A percentile compares a stretch with the other conserved stretches of the same genome.
phyloP scores from a whole-genome alignment of 257 asterid genomes.

The Penstemon davidsonii region DNA sequence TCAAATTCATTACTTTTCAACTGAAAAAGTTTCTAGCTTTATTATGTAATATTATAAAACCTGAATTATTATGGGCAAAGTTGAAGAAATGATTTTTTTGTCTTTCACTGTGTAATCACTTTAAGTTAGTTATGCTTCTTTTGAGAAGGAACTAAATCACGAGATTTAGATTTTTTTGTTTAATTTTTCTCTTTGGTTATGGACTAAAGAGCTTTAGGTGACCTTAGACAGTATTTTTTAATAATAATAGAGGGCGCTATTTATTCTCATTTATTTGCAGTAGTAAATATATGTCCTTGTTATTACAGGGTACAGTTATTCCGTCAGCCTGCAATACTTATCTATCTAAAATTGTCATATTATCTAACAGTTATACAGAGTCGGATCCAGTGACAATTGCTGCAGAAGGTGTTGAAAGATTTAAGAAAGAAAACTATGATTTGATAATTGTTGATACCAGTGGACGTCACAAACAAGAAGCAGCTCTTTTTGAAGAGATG shows the following conservation, averaged over 20 bases:
- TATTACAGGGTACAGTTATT: no score
- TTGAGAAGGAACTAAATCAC: constrained; percentile 13
- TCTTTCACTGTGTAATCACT: constrained; percentile 5
- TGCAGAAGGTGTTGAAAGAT: constrained; percentile 91
- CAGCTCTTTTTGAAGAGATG: constrained; percentile 96
- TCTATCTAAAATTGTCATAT: neutral
- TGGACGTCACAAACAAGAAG: constrained; percentile 99
- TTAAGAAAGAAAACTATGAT: constrained; percentile 87
- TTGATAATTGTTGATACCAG: constrained; percentile 95
- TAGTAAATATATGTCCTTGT: no score
- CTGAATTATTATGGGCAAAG: neutral
- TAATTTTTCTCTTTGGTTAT: neutral
- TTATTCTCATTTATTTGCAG: neutral
- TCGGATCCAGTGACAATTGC: constrained; percentile 99
- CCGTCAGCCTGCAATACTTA: no score
- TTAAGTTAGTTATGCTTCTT: neutral
- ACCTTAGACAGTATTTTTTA: neutral
- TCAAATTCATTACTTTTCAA: no score
- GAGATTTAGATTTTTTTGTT: neutral
- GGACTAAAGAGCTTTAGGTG: neutral
- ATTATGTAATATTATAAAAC: neutral
- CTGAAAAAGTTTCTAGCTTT: no score
- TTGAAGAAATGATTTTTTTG: neutral
- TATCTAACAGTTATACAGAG: constrained; percentile 81
- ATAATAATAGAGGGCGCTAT: neutral